Evolutionary conservation across 2,329 filamentous ascomycete genomes (phyloP), one percentile per base, ranked within the genome.

Genomic region (Cladophialophora bantiana): DNA sequence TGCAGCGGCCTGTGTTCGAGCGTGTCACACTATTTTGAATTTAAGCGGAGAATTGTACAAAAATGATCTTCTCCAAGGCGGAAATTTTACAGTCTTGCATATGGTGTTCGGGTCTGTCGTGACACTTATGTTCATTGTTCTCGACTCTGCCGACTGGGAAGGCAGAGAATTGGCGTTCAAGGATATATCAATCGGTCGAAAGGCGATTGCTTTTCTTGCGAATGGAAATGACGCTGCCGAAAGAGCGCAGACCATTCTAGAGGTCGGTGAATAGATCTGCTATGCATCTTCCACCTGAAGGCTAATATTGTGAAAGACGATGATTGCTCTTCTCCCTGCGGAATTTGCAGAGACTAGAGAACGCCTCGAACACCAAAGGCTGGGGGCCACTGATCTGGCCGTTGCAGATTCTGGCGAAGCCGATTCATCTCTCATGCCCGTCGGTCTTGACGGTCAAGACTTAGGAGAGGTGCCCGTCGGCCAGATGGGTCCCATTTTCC

Each of bases 21-120:
- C 59, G 38, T 61, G 59, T 52, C 59, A 61, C 18, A 52, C 18
- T 42, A 61, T 61, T 35, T 13, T 61, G 48, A 54, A 45, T 10
- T 20, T 61, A 3, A 32, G 45, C 42, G 48, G 34, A 40, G 45
- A 54, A 20, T 35, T 61, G 18, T 54, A 20, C 45, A 18, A 40
- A 12, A 31, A 13, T 7, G 59, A 52, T 9, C 59, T 61, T 32
- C 26, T 61, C 48, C 45, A 42, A 40, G 59, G 59, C 34, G 42
- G 59, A 31, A 34, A 50, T 20, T 32, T 61, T 20, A 35, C 53
- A 0, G 32, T 55, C 35, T 55, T 55, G 53, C 53, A 55, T 31
- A 55, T 55, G 53, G 13, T 55, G 12, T 55, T 55, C 53, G 53
- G 53, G 34, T 55, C 53, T 35, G 35, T 55, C 7, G 53, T 55